Evolutionary conservation across 345 rosid genomes (phyloP), one percentile per base, ranked within the genome.

Genomic region (Gossypium arboreum): DNA sequence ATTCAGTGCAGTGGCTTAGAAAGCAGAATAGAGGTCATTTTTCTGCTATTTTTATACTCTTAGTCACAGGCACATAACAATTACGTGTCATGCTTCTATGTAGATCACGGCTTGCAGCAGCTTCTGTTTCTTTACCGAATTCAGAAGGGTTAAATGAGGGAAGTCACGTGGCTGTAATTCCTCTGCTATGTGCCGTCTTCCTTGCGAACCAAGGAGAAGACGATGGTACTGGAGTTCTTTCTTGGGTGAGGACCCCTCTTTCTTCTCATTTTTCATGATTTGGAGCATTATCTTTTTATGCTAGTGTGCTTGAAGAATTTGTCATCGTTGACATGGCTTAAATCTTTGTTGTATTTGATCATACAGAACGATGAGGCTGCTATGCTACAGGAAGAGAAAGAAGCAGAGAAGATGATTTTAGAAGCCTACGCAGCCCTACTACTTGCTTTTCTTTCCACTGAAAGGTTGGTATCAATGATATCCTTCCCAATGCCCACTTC

Each of bases 341-440:
- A 68, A 59, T 39, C 72, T 73, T 39, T 5, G 18, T 62, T 47
- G 18, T 16, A 41, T 81, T 66, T 27, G 51, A 69, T 75, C 68
- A 58, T 66, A 44, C 81, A 90, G 95, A 85, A 93, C 71, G 94
- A 88, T 45, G 97, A 93, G 70, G 96, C 84, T 68, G 88, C 90
- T 62, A 39, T 96, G 79, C 80, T 89, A 78, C 89, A 93, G 86
- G 97, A 96, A 41, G 98, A 96, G 84, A 96, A 93, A 81, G 99
- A 93, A 86, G 97, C 97, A 1, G 99, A 92, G 85, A 93, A 90
- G 88, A 96, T 89, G 98, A 93, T 96, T 61, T 90, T 96, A 24
- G 99, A 92, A 87, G 99, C 97, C 65, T 96, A 96, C 78, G 79
- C 99, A 18, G 99, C 99, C 63, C 81, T 96, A 71, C 88, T 96